Base-by-base conservation (phyloP, 164 flowering plant species). In the Nymphaea colorata region DNA sequence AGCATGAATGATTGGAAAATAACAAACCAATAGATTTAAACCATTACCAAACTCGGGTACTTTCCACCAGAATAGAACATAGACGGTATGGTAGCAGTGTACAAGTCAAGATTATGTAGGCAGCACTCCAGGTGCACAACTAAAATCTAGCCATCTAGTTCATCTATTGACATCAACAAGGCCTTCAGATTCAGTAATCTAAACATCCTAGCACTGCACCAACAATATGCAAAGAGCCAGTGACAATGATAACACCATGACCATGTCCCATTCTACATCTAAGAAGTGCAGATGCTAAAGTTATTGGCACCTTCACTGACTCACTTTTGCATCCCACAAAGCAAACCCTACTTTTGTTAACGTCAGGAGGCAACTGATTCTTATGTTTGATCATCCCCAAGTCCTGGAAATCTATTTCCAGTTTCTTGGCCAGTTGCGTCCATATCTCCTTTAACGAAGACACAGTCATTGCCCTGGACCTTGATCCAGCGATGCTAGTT, bases 401-500 rank as follows among this genome's bases (percentile, higher is more conserved):
- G 44, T 81, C 79, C 42, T 71, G 62, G 64, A 76, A 61, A n/a
- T 71, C 68, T 65, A 77, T 69, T 57, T 76, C 87, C 73, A 83
- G 59, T 62, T 84, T 85, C 65, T 61, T 16, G 18, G 84, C 81
- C 11, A 90, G 92, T 76, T 75, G 74, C 12, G 79, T 64, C 96
- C 98, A 91, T 62, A 65, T 67, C 14, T 86, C 85, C 73, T 75
- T 81, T 67, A 91, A 74, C 41, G 71, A 57, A 41, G 89, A 77
- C 42, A 87, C 80, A 44, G 90, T 63, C 66, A 91, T 78, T 62
- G 78, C 79, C 62, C 97, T 82, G 62, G 80, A 74, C 43, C 71
- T 79, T 62, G 73, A 85, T 71, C 97, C 98, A 59, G 89, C 97
- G 65, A 93, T 87, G 68, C 74, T 73, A 44, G 81, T 84, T 81